Evolutionary conservation across 2,329 filamentous ascomycete genomes (phyloP).

Genomic region (Aspergillus sp.): DNA sequence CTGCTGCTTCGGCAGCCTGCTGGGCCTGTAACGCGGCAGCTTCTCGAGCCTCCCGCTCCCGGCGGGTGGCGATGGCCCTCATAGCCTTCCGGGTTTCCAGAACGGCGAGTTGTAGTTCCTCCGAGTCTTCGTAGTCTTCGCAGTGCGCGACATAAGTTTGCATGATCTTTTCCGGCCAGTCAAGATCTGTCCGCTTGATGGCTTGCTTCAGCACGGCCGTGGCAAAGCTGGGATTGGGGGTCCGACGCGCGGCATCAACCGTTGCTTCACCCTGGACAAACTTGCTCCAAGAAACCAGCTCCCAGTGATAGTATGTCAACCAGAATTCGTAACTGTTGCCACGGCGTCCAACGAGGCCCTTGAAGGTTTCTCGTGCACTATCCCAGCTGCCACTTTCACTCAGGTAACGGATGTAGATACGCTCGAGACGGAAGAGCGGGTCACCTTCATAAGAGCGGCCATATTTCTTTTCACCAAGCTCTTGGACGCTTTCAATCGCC

Average conservation of each 20-base stretch:
- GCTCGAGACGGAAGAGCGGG: conserved; percentile 81
- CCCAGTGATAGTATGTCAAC: conserved; percentile 89
- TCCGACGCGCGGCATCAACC: conserved; percentile 54
- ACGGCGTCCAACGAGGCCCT: conserved; percentile 66
- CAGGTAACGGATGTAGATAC: conserved; percentile 88
- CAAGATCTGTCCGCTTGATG: conserved; percentile 51
- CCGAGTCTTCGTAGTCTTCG: conserved; percentile 82
- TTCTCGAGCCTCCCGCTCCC: conserved; percentile 65
- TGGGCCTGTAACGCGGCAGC: conserved; percentile 44
- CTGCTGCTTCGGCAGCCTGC: conserved; percentile 16
- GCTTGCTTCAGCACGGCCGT: conserved; percentile 76
- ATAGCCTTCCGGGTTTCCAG: conserved; percentile 70
- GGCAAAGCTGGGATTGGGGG: conserved; percentile 68
- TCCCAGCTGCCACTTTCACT: conserved; percentile 78
- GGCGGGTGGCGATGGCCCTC: conserved; percentile 63
- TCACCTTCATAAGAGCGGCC: conserved; percentile 80
- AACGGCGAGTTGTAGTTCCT: conserved; percentile 70
- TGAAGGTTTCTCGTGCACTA: conserved; percentile 76
- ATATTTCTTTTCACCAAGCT: conserved; percentile 74
- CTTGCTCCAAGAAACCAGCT: conserved; percentile 70
- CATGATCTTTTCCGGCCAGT: conserved; percentile 53
- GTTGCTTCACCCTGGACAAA: conserved; percentile 55
- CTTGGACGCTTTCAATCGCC: conserved; percentile 79
- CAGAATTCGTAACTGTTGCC: conserved; percentile 88
- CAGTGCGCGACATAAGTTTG: conserved; percentile 57